Percentiles rank a stretch among this genome's conserved stretches.
Conservation (phyloP, 2,329 filamentous ascomycete genomes). For the Keithomyces neogunnii region DNA sequence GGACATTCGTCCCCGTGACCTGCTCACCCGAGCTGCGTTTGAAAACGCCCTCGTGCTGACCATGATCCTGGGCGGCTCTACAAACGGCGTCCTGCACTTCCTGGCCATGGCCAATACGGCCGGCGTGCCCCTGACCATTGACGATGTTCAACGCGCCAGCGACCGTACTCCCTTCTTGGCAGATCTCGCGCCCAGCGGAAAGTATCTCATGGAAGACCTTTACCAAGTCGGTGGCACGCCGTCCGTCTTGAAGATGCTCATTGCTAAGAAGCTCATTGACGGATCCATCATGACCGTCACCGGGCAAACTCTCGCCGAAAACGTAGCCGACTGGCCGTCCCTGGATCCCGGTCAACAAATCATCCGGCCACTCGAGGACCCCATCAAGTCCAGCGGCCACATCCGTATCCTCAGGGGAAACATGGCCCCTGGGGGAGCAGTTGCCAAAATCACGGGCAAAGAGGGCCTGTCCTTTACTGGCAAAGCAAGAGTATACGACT, state of each 20-base stretch:
- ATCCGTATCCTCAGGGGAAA: constrained; percentile 84
- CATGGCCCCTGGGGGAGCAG: constrained; percentile 78
- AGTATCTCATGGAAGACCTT: constrained; percentile 81
- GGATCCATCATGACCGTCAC: constrained; percentile 75
- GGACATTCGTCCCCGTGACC: constrained; percentile 72
- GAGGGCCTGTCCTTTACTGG: constrained; percentile 79
- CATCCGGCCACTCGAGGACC: constrained; percentile 68
- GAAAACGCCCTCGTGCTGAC: constrained; percentile 86
- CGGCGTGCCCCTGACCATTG: constrained; percentile 65
- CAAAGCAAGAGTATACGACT: constrained; percentile 75
- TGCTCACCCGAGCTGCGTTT: constrained; percentile 72
- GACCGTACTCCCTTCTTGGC: constrained; percentile 81
- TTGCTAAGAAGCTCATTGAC: constrained; percentile 67
- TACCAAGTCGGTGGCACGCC: constrained; percentile 81
- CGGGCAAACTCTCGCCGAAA: constrained; percentile 74
- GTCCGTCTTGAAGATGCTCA: constrained; percentile 75
- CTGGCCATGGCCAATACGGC: constrained; percentile 86
- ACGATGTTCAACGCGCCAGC: constrained; percentile 75
- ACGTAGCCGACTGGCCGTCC: constrained; percentile 67
- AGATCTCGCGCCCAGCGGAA: constrained; percentile 74
- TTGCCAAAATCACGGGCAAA: constrained; percentile 95
- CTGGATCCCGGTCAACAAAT: constrained; percentile 73
- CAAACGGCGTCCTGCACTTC: constrained; percentile 82
- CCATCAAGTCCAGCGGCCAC: constrained; percentile 78
- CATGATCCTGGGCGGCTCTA: constrained; percentile 85